Evolutionary conservation across 768 basidiomycete species (phyloP).

Genomic region (Boletales sp.): DNA sequence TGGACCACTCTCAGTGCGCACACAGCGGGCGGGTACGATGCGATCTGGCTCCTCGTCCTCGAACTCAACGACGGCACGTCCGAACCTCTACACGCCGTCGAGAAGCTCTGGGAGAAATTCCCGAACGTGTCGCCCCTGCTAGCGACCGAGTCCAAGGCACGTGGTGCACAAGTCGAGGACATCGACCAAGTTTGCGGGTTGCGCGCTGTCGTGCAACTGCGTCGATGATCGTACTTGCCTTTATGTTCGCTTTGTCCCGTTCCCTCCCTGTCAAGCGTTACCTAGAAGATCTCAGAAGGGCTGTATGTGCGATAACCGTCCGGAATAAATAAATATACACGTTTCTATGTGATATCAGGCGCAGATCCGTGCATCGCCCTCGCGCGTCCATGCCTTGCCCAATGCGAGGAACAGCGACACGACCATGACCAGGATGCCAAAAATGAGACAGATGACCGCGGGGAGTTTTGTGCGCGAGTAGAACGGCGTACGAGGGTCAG

Average conservation of each 20-base stretch:
- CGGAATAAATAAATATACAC: constrained; percentile 20
- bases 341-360: constrained; percentile 34
- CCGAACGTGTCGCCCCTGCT: constrained; percentile 65
- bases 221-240: constrained; percentile 8
- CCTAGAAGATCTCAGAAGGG: constrained; percentile 9
- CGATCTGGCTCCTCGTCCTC: constrained; percentile 88
- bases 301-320: background rate
- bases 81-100: constrained; percentile 57
- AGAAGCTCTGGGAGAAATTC: constrained; percentile 66
- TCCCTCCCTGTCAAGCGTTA: background rate
- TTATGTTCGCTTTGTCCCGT: background rate
- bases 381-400: constrained; percentile 71
- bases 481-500: constrained; percentile 56
- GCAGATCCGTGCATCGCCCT: constrained; percentile 72
- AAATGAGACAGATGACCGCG: constrained; percentile 65
- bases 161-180: constrained; percentile 63
- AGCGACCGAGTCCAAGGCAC: constrained; percentile 63
- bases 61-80: constrained; percentile 49
- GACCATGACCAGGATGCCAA: constrained; percentile 74
- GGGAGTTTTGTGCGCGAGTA: constrained; percentile 70
- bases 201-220: constrained; percentile 32
- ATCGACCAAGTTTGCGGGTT: constrained; percentile 58
- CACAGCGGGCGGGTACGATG: constrained; percentile 94
- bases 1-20: background rate
- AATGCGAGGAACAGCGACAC: constrained; percentile 77